Evolutionary conservation across 148 eudicot species (phyloP), one percentile per base, ranked within the genome.

Genomic region (Dysphania ambrosioides): DNA sequence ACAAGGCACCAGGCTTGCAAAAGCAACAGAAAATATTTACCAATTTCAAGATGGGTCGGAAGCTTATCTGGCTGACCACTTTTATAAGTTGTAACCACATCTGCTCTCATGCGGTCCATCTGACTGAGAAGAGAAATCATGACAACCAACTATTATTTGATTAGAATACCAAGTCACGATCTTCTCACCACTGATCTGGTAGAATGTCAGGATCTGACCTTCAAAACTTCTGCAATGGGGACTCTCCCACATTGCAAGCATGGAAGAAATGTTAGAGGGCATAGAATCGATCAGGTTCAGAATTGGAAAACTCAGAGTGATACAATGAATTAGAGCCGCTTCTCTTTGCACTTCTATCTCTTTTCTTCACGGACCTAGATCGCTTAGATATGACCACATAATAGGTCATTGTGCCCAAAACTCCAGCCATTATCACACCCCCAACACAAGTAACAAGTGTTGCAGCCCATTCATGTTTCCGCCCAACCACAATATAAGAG

Each of bases 401-500:
- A 70, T 86, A 93, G 53, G 93, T 87, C 97, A 93, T 93, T 55
- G 96, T 87, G 36, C 97, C 93, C 42, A 93, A 86, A 78, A 90
- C 97, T 23, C 87, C 90, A 3, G 78, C 93, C 97, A 93, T 93
- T 72, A 88, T 88, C 26, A 87, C 84, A 35, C 93, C 93, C 9
- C 97, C 96, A 26, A 93, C 82, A 68, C 81, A 78, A 0, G 96
- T 93, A 6, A 93, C 85, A 68, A 93, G 79, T 26, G 84, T 60
- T 5, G 96, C 91, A 31, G 96, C 96, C 97, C 97, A 93, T 71
- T 70, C 8, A 5, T 82, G 80, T 2, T 74, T 74, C 9, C 87
- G 81, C 0, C 96, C 97, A 59, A 93, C 97, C 32, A 93, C 96
- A 13, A 93, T 93, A 57, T 90, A 93, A 24, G 97, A 87, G 40